phyloP scores from a whole-genome alignment of 106 monocot genomes.

The Chionographis japonica region DNA sequence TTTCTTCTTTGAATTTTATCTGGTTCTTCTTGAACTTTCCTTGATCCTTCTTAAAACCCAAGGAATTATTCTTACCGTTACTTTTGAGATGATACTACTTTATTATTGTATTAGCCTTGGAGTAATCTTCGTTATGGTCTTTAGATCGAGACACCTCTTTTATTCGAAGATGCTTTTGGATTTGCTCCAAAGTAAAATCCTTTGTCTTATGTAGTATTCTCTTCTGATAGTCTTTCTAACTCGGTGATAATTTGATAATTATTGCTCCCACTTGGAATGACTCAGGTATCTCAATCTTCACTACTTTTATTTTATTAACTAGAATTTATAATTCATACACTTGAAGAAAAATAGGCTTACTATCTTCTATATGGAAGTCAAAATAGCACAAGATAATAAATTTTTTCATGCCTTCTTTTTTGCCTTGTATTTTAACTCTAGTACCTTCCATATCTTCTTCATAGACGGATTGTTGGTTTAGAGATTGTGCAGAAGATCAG shows the following conservation, averaged over 20 bases:
- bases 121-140: not conserved
- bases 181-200: slow-evolving; percentile 2
- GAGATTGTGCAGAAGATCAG: slow-evolving; percentile 2
- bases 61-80: no score
- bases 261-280: slow-evolving; percentile 9
- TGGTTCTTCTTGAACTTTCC: no score
- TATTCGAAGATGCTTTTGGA: slow-evolving; percentile 8
- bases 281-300: slow-evolving; percentile 11
- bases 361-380: not conserved
- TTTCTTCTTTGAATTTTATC: no score
- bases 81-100: no score
- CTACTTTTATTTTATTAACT: not conserved
- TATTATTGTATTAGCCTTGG: not conserved
- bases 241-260: slow-evolving; percentile 7
- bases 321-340: slow-evolving; percentile 9
- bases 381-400: slow-evolving; percentile 8
- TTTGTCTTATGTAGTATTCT: slow-evolving; percentile 1
- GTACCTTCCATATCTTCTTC: slow-evolving; percentile 5
- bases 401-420: slow-evolving; percentile 1
- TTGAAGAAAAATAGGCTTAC: not conserved
- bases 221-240: slow-evolving; percentile 18
- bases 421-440: slow-evolving; percentile 5
- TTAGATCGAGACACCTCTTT: slow-evolving; percentile 1
- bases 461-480: not conserved
- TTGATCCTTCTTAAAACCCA: no score